Base-by-base conservation (phyloP, 768 basidiomycete genomes). In the Suillus ampliporus region DNA sequence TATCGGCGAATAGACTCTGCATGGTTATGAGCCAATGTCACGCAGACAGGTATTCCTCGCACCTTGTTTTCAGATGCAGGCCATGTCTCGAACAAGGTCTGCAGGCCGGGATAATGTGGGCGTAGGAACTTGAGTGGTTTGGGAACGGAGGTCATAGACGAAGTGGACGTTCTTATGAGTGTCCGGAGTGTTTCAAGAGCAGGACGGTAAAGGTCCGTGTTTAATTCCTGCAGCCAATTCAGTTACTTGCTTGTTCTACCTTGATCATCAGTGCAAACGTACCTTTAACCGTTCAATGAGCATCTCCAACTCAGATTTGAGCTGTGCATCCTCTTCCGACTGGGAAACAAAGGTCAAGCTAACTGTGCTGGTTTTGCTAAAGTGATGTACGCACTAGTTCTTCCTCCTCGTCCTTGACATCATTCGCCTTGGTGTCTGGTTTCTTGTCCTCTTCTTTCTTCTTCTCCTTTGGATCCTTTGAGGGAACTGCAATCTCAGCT, bases 81-180 rank as follows among this genome's bases (percentile, higher is more conserved):
- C 90, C 95, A 94, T 43, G 88, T 82, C 63, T 93, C 89, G 74
- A 95, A 96, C 31, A 98, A 79, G 26, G 82, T 82, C 75, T 95
- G 91, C 46, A 97, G 84, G 62, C 87, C 89, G 53, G 91, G 92
- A 74, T 97, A 99, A 74, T 95, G 91, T 38, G 95, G 96, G 61
- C 95, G 90, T 35, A 99, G 85, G 78, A 99, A 99, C 79, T 99
- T 99, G 62, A 99, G 84, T 34, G 97, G 97, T 80, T 99, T 99
- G 1, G 97, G 97, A 11, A 99, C 97, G 26, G 95, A 96, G 13
- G 97, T 99, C 97, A 99, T 99, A 7, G 95, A 97, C 17, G 94
- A 96, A 4, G 97, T 99, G 13, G 95, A 95, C 7, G 97, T 98
- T 71, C 94, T 85, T 71, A 99, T 99, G 47, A 99, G 82, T 8